Evolutionary conservation across 2,329 filamentous ascomycete species (phyloP).

Genomic region (Exophiala xenobiotica): DNA sequence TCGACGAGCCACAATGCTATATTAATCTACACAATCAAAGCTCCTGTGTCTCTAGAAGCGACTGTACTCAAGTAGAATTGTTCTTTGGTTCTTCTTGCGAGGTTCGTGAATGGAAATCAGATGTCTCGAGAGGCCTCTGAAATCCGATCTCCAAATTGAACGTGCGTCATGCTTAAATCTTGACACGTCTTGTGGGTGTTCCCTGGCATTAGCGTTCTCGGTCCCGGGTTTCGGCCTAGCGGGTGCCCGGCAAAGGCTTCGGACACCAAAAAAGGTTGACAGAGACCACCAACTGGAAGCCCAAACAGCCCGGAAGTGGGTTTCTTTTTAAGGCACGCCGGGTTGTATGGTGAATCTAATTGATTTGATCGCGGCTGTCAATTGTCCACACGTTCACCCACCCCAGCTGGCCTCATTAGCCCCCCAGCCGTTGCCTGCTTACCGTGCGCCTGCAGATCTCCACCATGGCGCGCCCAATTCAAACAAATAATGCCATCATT

Average conservation of each 20-base stretch:
- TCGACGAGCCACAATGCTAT: too few species aligned
- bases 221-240: conserved; percentile 1
- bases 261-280: neutral
- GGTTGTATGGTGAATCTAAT: too few species aligned
- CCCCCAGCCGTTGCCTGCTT: conserved; percentile 6
- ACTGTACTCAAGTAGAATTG: too few species aligned
- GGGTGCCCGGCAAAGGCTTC: neutral
- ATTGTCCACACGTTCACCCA: neutral
- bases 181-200: neutral
- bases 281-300: neutral
- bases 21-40: too few species aligned
- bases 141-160: neutral
- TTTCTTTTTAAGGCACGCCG: too few species aligned
- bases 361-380: neutral
- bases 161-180: neutral
- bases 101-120: too few species aligned
- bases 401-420: neutral
- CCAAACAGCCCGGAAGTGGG: neutral
- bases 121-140: neutral
- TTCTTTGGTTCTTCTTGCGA: too few species aligned
- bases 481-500: conserved; percentile 27
- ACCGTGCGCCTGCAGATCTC: conserved; percentile 10
- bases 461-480: conserved; percentile 18
- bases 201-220: conserved; percentile 22
- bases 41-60: too few species aligned